phyloP scores from a whole-genome alignment of 176 grass and related monocot species.

The Aegilops bicornis region DNA sequence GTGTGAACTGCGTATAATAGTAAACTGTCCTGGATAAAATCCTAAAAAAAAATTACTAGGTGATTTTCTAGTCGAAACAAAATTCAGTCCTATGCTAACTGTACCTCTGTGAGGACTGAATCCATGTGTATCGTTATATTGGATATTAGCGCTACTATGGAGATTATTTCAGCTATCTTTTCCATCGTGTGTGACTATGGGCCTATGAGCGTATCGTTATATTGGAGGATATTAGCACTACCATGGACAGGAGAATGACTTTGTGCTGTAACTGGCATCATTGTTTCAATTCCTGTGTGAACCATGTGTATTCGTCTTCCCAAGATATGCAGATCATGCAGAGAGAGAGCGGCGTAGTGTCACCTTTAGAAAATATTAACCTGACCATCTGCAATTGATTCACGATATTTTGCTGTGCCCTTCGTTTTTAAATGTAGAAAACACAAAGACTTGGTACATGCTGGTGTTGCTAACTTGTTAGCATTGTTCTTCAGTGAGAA shows the following conservation, averaged over 20 bases:
- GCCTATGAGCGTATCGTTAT: background rate
- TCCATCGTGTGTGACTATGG: background rate
- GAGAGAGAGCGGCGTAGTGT: background rate
- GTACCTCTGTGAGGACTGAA: background rate
- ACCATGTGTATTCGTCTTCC: background rate
- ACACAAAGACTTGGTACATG: background rate
- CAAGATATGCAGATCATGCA: background rate
- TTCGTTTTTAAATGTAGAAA: background rate
- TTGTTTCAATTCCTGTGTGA: background rate
- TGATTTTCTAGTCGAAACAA: background rate
- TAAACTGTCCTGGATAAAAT: background rate
- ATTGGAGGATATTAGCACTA: background rate
- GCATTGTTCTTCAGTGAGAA: background rate
- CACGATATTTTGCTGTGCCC: background rate
- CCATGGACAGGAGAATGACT: background rate
- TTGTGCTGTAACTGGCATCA: background rate
- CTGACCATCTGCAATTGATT: background rate
- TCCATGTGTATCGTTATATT: background rate
- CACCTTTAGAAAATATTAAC: background rate
- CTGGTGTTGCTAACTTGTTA: conserved; percentile 12
- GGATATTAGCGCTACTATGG: background rate
- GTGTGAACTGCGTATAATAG: background rate
- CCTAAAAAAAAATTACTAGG: background rate
- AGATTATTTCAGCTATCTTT: background rate
- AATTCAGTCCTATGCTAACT: background rate